Conservation (phyloP, 495 filamentous ascomycete genomes). For the Aspergillus bridgeri region DNA sequence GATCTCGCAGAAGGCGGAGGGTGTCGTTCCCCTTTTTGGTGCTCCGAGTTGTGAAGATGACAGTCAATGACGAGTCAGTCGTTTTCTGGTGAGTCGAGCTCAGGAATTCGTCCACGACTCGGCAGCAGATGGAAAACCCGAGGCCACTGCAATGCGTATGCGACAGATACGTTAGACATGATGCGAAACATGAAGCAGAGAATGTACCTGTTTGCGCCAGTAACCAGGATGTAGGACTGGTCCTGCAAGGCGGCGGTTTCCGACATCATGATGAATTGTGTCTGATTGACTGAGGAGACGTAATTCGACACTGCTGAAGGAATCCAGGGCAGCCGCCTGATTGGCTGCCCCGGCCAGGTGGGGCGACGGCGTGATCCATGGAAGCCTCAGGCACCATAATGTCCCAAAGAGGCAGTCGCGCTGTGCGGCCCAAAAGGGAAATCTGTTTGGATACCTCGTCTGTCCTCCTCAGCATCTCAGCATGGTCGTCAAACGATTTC, state of each 20-base stretch:
- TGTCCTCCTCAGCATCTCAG: too few relatives aligned
- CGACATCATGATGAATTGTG: not conserved
- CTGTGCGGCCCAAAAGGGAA: not conserved
- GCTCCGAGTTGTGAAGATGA: constrained; percentile 53
- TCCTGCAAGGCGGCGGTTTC: constrained; percentile 14
- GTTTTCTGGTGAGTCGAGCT: constrained; percentile 49
- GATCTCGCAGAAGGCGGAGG: constrained; percentile 32
- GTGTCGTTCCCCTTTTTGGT: constrained; percentile 44
- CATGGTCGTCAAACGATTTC: too few relatives aligned
- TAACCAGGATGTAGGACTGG: constrained; percentile 41
- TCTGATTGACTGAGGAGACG: not conserved
- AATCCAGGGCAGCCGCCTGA: not conserved
- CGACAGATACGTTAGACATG: constrained; percentile 3
- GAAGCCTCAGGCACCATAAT: not conserved
- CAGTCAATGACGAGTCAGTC: constrained; percentile 49
- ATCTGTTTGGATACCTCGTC: not conserved
- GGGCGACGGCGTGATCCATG: not conserved
- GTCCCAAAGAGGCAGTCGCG: not conserved
- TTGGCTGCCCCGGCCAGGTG: not conserved
- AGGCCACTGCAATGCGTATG: constrained; percentile 62
- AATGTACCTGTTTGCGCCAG: constrained; percentile 49
- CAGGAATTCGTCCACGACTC: constrained; percentile 90
- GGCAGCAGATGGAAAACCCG: constrained; percentile 79
- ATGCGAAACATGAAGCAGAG: not conserved
- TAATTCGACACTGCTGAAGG: not conserved